Evolutionary conservation across 106 monocot species (phyloP), one percentile per base, ranked within the genome.

Genomic region (Dendrobium nobile): DNA sequence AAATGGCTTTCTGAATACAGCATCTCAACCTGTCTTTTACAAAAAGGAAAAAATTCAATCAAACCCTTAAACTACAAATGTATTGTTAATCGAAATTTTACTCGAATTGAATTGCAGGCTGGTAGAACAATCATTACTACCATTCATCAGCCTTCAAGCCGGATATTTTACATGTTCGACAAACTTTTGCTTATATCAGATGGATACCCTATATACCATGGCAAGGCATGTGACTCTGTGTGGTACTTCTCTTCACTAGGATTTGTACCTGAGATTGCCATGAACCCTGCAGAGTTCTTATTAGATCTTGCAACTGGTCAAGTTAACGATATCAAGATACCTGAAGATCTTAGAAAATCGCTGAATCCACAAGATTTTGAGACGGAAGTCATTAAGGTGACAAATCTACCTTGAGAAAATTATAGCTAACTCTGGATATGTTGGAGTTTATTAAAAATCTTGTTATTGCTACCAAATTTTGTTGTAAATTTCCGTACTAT

Each of bases 161-260:
- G 93, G 74, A 93, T 96, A 82, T 96, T 92, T 58, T 82, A 93
- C 83, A 93, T 92, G 96, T 96, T 96, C 73, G 96, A 96, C 73
- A 96, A 93, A 82, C 87, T 96, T n/a, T 54, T 96, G 44, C 73
- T 96, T n/a, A 89, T 96, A 82, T 84, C 96, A 37, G 90, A 92
- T 58, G 96, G 96, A 0, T 86, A 77, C 33, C 80, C 90, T 51
- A 90, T 96, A 10, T 96, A 90, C 80, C 87, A 93, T 76, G 96
- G 96, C 5, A 84, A 87, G 72, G 92, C 93, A n/a, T 82, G 83
- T 40, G 88, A 90, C 5, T 82, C 87, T 3, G 86, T 96, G 86
- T 81, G 82, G 28, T 92, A 96, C 68, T 96, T 96, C 79, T 86
- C 96, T 18, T 88, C 93, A 7, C 65, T 92, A 20, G 96, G 96